Evolutionary conservation across 163 green algal species (phyloP).

Genomic region (Trebouxiophyceae sp.): DNA sequence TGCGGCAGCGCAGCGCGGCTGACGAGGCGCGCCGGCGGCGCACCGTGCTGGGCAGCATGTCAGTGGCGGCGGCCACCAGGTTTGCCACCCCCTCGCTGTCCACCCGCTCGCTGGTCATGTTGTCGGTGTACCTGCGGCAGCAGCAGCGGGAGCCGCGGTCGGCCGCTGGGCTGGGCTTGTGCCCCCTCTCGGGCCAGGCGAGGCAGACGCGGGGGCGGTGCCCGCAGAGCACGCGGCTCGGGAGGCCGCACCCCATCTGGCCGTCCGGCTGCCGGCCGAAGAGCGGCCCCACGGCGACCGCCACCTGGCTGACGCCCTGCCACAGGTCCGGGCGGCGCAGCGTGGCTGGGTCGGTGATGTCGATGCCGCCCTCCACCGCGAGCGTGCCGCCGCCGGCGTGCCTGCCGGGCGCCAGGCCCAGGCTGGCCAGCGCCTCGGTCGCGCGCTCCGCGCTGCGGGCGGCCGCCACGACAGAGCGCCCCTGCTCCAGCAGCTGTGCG

Average conservation of each 20-base stretch:
- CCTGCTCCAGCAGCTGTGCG: slow-evolving; percentile 44
- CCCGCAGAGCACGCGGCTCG: no score
- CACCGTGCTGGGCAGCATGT: background rate
- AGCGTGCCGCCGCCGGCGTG: slow-evolving; percentile 41
- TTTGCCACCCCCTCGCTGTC: slow-evolving; percentile 54
- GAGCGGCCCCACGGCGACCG: slow-evolving; percentile 27
- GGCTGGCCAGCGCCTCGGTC: slow-evolving; percentile 20
- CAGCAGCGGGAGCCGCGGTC: no score
- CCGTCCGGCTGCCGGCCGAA: no score
- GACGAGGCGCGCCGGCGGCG: no score
- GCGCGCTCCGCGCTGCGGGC: slow-evolving; percentile 39
- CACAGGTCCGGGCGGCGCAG: slow-evolving; percentile 54
- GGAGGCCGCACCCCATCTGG: no score
- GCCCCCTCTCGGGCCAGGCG: no score
- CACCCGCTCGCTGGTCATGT: slow-evolving; percentile 65
- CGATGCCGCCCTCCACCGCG: slow-evolving; percentile 47
- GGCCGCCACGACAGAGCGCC: slow-evolving; percentile 66
- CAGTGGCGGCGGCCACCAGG: slow-evolving; percentile 30
- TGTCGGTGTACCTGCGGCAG: slow-evolving; percentile 48
- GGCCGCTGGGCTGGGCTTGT: no score
- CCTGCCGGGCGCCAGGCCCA: no score
- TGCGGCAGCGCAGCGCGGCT: no score
- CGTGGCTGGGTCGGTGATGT: slow-evolving; percentile 57
- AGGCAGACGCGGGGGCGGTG: no score
- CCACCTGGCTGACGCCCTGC: slow-evolving; percentile 61